Conservation (phyloP, 805 yeast genomes). For the Pichia membranifaciens region DNA sequence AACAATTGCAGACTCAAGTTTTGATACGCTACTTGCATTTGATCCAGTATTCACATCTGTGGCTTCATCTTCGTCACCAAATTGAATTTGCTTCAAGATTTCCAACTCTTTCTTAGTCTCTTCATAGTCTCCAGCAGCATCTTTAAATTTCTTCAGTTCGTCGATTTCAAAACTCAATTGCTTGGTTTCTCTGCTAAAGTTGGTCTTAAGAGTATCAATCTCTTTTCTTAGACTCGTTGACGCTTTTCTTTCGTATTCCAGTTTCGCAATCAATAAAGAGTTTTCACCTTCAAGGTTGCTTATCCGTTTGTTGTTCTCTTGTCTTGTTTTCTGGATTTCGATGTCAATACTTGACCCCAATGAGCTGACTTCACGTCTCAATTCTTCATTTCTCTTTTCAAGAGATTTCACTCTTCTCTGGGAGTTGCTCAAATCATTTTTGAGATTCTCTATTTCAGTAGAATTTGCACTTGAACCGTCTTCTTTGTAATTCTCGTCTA, state of each 20-base stretch:
- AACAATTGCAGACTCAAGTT: conserved; percentile 38
- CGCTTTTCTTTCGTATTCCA: conserved; percentile 44
- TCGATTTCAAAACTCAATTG: conserved; percentile 47
- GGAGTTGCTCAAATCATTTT: conserved; percentile 68
- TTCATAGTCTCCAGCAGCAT: conserved; percentile 62
- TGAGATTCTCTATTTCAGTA: conserved; percentile 42
- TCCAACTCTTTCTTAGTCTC: conserved; percentile 72
- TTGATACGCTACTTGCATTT: conserved; percentile 31
- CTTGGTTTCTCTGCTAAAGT: conserved; percentile 39
- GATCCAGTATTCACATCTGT: conserved; percentile 33
- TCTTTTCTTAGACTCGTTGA: conserved; percentile 22
- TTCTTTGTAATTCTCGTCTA: conserved; percentile 19
- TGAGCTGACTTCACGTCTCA: conserved; percentile 58
- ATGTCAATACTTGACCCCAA: conserved; percentile 41
- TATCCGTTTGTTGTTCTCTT: conserved; percentile 40
- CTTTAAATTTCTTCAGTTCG: conserved; percentile 43
- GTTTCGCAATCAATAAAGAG: conserved; percentile 50
- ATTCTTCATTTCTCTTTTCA: conserved; percentile 71
- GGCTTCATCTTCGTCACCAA: conserved; percentile 42
- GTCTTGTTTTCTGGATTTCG: conserved; percentile 38
- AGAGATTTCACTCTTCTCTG: conserved; percentile 63
- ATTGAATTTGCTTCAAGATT: conserved; percentile 67
- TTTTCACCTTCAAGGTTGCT: conserved; percentile 65
- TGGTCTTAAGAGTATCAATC: conserved; percentile 29
- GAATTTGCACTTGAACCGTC: conserved; percentile 18